Conservation (phyloP, 257 asterid species). For the Nicotiana benthamiana region DNA sequence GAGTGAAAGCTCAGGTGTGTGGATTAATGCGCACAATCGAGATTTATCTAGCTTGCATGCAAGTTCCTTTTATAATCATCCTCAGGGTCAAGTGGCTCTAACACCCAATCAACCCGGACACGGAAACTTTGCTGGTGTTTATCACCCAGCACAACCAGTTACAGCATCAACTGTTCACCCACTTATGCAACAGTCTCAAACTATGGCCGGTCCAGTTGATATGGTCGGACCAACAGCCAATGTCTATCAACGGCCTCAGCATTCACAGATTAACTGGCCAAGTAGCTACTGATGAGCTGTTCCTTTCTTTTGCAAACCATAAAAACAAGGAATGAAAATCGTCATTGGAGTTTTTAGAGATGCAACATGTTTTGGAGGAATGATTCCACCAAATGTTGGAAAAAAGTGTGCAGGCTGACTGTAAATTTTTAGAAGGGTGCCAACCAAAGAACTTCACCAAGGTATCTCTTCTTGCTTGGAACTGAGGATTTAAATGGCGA, state of each 20-base stretch:
- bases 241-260: conserved; percentile 88
- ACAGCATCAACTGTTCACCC: conserved; percentile 61
- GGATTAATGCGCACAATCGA: conserved; percentile 61
- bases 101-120: conserved; percentile 70
- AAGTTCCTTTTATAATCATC: conserved; percentile 71
- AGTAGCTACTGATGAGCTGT: conserved; percentile 46
- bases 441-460: conserved; percentile 20
- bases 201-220: conserved; percentile 61
- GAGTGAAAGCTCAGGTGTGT: conserved; percentile 76
- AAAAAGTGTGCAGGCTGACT: conserved; percentile 20
- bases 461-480: conserved; percentile 25
- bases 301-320: conserved; percentile 16
- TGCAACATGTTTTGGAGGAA: conserved; percentile 25
- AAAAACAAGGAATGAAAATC: conserved; percentile 16
- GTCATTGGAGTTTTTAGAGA: conserved; percentile 21
- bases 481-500: conserved; percentile 23
- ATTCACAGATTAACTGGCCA: conserved; percentile 81
- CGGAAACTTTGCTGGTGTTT: conserved; percentile 62
- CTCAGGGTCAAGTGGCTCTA: conserved; percentile 78
- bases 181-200: conserved; percentile 73
- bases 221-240: conserved; percentile 62
- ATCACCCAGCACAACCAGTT: conserved; percentile 74
- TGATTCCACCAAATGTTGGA: conserved; percentile 19
- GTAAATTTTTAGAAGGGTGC: conserved; percentile 36
- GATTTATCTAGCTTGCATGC: conserved; percentile 67